Evolutionary conservation across 1,284 basidiomycete genomes (phyloP).

Genomic region (Laetiporus sulphureus): DNA sequence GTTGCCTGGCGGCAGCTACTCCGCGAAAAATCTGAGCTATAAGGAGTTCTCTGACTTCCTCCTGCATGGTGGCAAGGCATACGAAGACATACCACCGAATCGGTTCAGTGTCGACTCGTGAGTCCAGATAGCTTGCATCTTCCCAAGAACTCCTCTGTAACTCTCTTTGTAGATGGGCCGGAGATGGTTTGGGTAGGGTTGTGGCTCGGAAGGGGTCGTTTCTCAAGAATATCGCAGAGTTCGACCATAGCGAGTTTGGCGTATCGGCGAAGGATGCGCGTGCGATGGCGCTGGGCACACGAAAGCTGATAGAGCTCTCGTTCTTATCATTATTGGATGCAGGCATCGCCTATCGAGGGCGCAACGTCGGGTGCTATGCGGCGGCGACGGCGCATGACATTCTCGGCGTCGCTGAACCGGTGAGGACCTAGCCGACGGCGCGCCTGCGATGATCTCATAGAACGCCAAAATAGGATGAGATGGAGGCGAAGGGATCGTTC

Average conservation of each 20-base stretch:
- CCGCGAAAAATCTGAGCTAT: slow-evolving; percentile 28
- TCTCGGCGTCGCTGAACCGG: slow-evolving; percentile 10
- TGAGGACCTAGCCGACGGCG: no score
- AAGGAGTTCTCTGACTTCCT: slow-evolving; percentile 31
- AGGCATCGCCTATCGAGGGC: slow-evolving; percentile 33
- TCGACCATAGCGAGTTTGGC: slow-evolving; percentile 37
- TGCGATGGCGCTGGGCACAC: slow-evolving; percentile 28
- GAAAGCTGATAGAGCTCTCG: slow-evolving; percentile 31
- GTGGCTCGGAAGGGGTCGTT: slow-evolving; percentile 29
- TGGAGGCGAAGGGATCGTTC: slow-evolving; percentile 31
- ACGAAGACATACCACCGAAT: slow-evolving; percentile 27
- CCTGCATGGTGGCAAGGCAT: slow-evolving; percentile 26
- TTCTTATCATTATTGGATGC: slow-evolving; percentile 35
- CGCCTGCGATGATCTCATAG: no score
- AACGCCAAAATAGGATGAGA: slow-evolving; percentile 33
- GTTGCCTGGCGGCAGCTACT: slow-evolving; percentile 26
- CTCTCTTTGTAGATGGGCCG: slow-evolving; percentile 20
- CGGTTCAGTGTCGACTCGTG: slow-evolving; percentile 29
- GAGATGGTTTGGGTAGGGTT: slow-evolving; percentile 21
- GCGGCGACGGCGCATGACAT: slow-evolving; percentile 19
- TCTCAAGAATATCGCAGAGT: slow-evolving; percentile 29
- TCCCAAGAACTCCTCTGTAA: neutral
- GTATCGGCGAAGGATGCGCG: slow-evolving; percentile 31
- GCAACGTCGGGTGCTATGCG: slow-evolving; percentile 32
- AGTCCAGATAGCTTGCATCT: slow-evolving; percentile 4